Conservation (phyloP, 257 asterid genomes). For the Solanum paucissectum region DNA sequence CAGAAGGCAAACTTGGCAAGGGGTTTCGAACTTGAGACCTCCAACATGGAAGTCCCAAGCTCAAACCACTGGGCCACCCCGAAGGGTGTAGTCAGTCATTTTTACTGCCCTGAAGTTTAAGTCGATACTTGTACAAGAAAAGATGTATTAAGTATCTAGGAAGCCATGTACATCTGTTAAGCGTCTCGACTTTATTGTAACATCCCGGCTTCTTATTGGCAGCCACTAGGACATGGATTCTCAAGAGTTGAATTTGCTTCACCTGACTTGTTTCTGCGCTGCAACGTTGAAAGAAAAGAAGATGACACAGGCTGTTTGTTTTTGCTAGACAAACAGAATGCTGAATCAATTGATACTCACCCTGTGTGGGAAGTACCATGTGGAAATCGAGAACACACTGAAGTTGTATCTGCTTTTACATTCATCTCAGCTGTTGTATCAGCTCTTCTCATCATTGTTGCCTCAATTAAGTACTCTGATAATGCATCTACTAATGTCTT, state of each 20-base stretch:
- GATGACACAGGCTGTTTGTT: conserved; percentile 19
- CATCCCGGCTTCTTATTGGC: background rate
- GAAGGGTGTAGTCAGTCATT: background rate
- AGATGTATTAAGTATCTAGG: background rate
- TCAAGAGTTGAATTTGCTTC: conserved; percentile 42
- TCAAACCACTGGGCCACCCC: too few species aligned
- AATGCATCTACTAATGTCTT: background rate
- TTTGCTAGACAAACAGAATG: conserved; percentile 8
- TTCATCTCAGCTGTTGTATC: conserved; percentile 44
- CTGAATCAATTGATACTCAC: conserved; percentile 1
- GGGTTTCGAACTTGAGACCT: too few species aligned
- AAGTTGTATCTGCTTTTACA: conserved; percentile 46
- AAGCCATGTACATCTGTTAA: background rate
- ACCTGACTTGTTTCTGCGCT: conserved; percentile 46
- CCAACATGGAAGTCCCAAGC: too few species aligned
- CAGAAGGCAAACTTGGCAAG: too few species aligned
- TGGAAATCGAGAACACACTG: conserved; percentile 52
- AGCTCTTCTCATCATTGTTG: conserved; percentile 25
- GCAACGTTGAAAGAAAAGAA: conserved; percentile 15
- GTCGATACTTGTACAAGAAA: background rate
- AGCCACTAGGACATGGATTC: conserved; percentile 62
- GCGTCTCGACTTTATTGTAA: background rate
- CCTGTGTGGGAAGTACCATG: conserved; percentile 71
- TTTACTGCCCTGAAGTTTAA: background rate
- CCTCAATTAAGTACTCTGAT: conserved; percentile 34